Percentiles rank a stretch among this genome's conserved stretches.
These are phyloP conservation scores for Starmerella bombicola DNA, from an alignment of 805 yeast species.

Conservation along the genomic window DNA sequence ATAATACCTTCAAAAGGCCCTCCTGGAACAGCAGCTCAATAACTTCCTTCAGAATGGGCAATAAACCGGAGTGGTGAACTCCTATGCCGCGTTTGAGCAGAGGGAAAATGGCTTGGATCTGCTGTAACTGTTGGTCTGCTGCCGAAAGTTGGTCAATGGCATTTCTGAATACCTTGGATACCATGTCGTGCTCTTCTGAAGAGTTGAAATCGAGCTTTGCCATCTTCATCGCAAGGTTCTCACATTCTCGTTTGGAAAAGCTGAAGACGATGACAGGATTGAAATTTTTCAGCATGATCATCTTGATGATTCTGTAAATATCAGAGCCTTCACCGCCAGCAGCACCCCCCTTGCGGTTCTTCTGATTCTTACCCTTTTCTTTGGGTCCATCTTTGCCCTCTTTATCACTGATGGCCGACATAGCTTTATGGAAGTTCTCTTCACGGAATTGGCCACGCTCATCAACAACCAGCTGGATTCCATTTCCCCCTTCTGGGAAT, in stretches of 20 bases:
- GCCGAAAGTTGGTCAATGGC: slow-evolving; percentile 84
- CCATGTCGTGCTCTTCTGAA: slow-evolving; percentile 85
- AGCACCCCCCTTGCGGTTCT: slow-evolving; percentile 60
- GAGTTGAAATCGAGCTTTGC: slow-evolving; percentile 88
- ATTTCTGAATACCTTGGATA: slow-evolving; percentile 78
- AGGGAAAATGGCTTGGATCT: slow-evolving; percentile 83
- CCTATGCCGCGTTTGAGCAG: slow-evolving; percentile 90
- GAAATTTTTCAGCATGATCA: slow-evolving; percentile 93
- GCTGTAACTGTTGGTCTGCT: slow-evolving; percentile 83
- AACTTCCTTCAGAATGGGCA: slow-evolving; percentile 87
- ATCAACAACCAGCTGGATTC: slow-evolving; percentile 93
- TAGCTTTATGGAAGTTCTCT: slow-evolving; percentile 95
- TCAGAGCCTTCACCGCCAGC: slow-evolving; percentile 86
- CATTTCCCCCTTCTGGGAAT: slow-evolving; percentile 98
- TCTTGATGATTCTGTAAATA: slow-evolving; percentile 89
- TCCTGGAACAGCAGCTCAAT: slow-evolving; percentile 95
- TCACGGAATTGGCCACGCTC: slow-evolving; percentile 93
- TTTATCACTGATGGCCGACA: slow-evolving; percentile 79
- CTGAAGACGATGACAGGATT: slow-evolving; percentile 98
- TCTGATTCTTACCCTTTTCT: slow-evolving; percentile 53
- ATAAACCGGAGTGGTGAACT: slow-evolving; percentile 91
- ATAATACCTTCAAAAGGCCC: slow-evolving; percentile 83
- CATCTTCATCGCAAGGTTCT: slow-evolving; percentile 85
- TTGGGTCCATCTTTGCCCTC: slow-evolving; percentile 67
- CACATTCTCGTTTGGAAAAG: slow-evolving; percentile 96